Conservation (phyloP, 192 early-diverging fungal genomes). For the Umbelopsis isabellina region DNA sequence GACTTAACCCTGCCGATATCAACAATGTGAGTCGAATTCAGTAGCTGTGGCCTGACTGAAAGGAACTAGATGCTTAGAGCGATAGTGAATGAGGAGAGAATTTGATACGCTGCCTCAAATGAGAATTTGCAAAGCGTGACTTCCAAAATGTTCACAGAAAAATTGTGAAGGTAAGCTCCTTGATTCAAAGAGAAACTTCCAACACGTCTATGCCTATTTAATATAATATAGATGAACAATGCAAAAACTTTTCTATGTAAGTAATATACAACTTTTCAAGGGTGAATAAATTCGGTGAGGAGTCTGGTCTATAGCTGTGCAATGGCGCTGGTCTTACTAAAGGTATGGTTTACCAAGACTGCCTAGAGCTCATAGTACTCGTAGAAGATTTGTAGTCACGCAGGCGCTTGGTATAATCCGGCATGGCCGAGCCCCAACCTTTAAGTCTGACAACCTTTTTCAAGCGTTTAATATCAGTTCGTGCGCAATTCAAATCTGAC, state of each 20-base stretch:
- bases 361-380: slow-evolving; percentile 39
- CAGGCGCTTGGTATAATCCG: slow-evolving; percentile 67
- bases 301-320: too few species aligned
- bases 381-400: slow-evolving; percentile 62
- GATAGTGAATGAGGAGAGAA: slow-evolving; percentile 1
- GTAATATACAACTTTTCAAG: too few species aligned
- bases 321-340: too few species aligned
- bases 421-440: slow-evolving; percentile 69
- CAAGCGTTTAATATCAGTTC: background rate
- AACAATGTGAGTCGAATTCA: slow-evolving; percentile 1
- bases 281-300: too few species aligned
- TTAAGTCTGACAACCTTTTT: slow-evolving; percentile 69
- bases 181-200: background rate
- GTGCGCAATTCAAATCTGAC: background rate
- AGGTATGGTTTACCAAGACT: slow-evolving; percentile 33
- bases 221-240: too few species aligned
- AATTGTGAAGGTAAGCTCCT: background rate
- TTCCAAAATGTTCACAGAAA: slow-evolving; percentile 15
- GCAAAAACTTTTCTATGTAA: too few species aligned
- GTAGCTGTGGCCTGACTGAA: background rate
- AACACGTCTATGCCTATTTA: too few species aligned
- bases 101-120: background rate
- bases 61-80: background rate
- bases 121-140: slow-evolving; percentile 16
- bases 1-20: too few species aligned